A percentile compares a stretch with the other conserved stretches of the same genome.
phyloP scores from a whole-genome alignment of 495 filamentous ascomycete genomes.

The Trichoderma asperelloides region DNA sequence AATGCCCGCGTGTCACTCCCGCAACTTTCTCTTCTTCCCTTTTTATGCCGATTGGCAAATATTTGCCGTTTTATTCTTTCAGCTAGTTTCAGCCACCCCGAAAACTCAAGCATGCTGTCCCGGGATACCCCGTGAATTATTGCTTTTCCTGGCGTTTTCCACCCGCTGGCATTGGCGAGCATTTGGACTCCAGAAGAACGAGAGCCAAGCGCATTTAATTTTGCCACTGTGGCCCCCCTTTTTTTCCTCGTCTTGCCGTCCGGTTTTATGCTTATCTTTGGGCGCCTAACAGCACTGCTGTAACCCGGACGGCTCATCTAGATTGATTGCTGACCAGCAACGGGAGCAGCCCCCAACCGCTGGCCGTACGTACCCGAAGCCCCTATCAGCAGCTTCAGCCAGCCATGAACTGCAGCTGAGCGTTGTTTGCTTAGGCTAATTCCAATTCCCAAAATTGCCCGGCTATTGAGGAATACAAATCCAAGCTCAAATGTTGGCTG shows the following conservation, averaged over 20 bases:
- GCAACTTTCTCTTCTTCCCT: neutral
- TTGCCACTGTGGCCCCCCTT: neutral
- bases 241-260: neutral
- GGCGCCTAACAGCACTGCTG: neutral
- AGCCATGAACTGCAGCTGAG: no score
- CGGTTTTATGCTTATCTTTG: slow-evolving; percentile 1
- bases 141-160: neutral
- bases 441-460: no score
- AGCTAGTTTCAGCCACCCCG: neutral
- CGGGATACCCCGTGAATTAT: neutral
- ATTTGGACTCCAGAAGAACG: neutral
- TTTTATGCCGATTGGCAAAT: neutral
- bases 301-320: neutral
- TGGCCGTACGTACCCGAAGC: neutral
- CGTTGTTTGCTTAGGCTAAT: no score
- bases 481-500: no score
- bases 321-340: neutral
- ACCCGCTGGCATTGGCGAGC: neutral
- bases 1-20: neutral
- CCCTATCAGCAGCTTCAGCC: no score
- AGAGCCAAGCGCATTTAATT: neutral
- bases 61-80: neutral
- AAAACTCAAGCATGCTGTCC: neutral
- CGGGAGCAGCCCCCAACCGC: neutral
- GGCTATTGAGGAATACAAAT: no score